Conservation (phyloP, 495 filamentous ascomycete genomes). For the Hypomontagnella monticulosa region DNA sequence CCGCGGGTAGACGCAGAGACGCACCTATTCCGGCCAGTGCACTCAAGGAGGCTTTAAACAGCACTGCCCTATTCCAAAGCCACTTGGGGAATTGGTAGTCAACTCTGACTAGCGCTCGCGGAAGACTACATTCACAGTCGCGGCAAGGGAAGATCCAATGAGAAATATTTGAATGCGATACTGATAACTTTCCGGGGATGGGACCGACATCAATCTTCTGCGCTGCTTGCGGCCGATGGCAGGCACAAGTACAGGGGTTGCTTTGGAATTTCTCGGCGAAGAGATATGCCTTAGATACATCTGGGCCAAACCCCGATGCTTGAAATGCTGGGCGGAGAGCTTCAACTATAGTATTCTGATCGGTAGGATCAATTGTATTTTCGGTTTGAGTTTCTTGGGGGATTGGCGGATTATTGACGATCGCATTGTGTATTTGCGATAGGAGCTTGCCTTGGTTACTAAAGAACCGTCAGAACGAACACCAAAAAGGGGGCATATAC, state of each 20-base stretch:
- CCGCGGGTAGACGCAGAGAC: constrained; percentile 1
- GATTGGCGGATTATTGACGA: background rate
- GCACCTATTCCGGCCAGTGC: background rate
- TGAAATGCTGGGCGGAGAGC: too few relatives aligned
- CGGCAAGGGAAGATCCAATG: constrained; percentile 2
- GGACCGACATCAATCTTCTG: background rate
- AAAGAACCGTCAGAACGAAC: background rate
- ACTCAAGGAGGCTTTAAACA: constrained; percentile 5
- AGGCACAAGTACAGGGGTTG: background rate
- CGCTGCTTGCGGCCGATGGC: background rate
- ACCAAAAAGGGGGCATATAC: background rate
- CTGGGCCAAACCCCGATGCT: too few relatives aligned
- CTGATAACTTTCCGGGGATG: background rate
- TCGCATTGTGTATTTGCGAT: background rate
- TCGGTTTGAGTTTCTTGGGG: background rate
- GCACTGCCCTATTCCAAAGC: constrained; percentile 3
- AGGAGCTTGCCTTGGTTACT: constrained; percentile 3
- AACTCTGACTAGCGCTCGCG: background rate
- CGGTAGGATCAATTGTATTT: too few relatives aligned
- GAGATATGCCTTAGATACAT: background rate
- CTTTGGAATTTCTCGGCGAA: background rate
- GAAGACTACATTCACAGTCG: background rate
- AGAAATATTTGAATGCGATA: background rate
- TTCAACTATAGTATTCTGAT: too few relatives aligned
- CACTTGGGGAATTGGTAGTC: constrained; percentile 10